Base-by-base conservation (phyloP, 1,139 yeast species). In the Zygoascus meyerae region DNA sequence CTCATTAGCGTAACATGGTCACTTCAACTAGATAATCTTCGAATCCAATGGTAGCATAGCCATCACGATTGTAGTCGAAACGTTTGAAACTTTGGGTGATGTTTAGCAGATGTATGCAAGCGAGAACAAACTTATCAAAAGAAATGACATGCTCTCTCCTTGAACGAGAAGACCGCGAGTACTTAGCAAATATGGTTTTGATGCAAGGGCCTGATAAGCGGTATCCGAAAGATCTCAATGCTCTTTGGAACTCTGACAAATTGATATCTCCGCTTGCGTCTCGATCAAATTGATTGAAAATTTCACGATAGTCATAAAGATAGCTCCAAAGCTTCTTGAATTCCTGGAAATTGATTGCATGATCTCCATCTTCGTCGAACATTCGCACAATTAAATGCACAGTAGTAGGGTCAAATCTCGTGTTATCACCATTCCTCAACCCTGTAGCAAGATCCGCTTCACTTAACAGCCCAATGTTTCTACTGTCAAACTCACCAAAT, bases 101-200 rank as follows among this genome's bases (percentile, higher is more conserved):
- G 53, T 86, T 78, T 63, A 87, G 74, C 57, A 86, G 69, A 73
- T 86, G 83, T 31, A 86, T 85, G 55, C 87, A 73, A 48, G 86
- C 74, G 61, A 86, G 95, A 39, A 86, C 89, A 65, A 86, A 86
- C 62, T 81, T 75, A 64, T 87, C 95, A 63, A 86, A 87, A 52
- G 84, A 81, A 63, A 86, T 71, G 53, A 77, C 81, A 17, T 81
- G 81, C 53, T 76, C 63, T 36, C 66, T 64, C 35, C 70, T 54
- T 60, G 69, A 59, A 51, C 63, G 55, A 57, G 73, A 64, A 34
- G 83, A 74, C 15, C 43, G 34, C 10, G 45, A 36, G 59, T 81
- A 83, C 50, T 74, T 76, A 52, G 72, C 78, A 59, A 82, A 83
- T 48, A 83, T 67, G 60, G 77, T 80, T 48, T 78, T 70, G 14